Conservation (phyloP, 768 basidiomycete species). For the Kwoniella newhampshirensis region DNA sequence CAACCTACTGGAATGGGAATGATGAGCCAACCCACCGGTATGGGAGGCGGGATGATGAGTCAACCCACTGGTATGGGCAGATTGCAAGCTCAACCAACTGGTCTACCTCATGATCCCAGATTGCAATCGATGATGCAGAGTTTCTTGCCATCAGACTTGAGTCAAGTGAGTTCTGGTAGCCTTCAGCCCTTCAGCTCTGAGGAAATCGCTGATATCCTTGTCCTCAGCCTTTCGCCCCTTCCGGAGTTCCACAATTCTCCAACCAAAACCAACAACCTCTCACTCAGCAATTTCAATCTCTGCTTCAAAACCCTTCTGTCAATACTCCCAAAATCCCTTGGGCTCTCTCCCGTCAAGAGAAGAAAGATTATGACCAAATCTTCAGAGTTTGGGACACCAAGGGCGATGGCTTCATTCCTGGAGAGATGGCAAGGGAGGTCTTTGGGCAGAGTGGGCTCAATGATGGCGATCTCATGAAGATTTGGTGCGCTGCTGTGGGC, state of each 20-base stretch:
- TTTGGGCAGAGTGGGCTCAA: conserved; percentile 89
- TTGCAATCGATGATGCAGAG: conserved; percentile 84
- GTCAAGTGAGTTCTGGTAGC: conserved; percentile 35
- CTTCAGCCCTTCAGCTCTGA: background rate
- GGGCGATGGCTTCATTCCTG: conserved; percentile 78
- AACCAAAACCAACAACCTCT: conserved; percentile 61
- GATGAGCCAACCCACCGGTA: conserved; percentile 24
- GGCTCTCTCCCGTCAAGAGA: conserved; percentile 82
- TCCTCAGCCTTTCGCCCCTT: conserved; percentile 47
- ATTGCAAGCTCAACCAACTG: conserved; percentile 47
- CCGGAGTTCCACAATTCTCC: conserved; percentile 63
- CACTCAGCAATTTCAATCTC: conserved; percentile 82
- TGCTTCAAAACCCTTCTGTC: conserved; percentile 72
- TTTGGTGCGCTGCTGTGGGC: too few species aligned
- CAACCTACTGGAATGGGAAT: conserved; percentile 27
- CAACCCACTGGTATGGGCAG: conserved; percentile 29
- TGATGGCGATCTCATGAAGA: conserved; percentile 84
- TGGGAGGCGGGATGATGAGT: conserved; percentile 12
- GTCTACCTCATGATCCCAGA: conserved; percentile 62
- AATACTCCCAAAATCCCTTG: conserved; percentile 71
- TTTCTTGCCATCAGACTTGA: conserved; percentile 71
- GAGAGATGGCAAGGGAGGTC: conserved; percentile 80
- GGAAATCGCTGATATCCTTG: conserved; percentile 5
- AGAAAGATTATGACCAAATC: conserved; percentile 93
- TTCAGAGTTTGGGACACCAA: conserved; percentile 91